Percentiles rank a stretch among this genome's conserved stretches.
Evolutionary conservation across 2,329 filamentous ascomycete species (phyloP).

Genomic region (Ophiostoma sp.): DNA sequence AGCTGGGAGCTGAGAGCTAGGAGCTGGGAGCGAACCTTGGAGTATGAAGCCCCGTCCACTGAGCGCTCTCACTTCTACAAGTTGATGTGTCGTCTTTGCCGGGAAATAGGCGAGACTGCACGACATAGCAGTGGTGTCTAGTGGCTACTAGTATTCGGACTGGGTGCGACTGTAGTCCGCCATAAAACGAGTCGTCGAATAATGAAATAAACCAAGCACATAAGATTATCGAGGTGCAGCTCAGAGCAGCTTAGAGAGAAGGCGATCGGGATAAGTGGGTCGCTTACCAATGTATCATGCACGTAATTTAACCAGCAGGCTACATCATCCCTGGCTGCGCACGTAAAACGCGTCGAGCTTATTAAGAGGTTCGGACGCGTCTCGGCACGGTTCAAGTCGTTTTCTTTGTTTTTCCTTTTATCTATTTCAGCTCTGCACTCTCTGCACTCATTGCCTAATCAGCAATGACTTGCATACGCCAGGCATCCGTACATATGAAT

Average conservation of each 20-base stretch:
- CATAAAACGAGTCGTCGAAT: too few species aligned
- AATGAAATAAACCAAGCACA: too few species aligned
- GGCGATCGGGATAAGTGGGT: neutral
- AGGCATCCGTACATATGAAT: neutral
- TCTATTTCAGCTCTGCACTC: neutral
- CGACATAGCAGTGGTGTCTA: neutral
- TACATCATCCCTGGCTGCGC: conserved; percentile 8
- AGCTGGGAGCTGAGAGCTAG: too few species aligned
- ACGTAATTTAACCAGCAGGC: neutral
- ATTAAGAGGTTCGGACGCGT: neutral
- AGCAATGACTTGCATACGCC: neutral
- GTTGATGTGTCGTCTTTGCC: conserved; percentile 6
- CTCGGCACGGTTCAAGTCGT: neutral
- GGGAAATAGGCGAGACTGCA: conserved; percentile 12
- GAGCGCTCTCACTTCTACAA: neutral
- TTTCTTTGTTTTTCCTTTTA: neutral
- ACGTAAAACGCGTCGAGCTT: conserved; percentile 2
- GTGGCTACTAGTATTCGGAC: neutral
- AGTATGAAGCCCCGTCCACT: neutral
- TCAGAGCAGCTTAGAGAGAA: neutral
- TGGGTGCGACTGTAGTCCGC: neutral
- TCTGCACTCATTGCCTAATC: neutral
- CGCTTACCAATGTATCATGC: neutral
- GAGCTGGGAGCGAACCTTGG: neutral
- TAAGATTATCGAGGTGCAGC: neutral